Conservation (phyloP, 768 basidiomycete species). For the Mycena albidolilacea region DNA sequence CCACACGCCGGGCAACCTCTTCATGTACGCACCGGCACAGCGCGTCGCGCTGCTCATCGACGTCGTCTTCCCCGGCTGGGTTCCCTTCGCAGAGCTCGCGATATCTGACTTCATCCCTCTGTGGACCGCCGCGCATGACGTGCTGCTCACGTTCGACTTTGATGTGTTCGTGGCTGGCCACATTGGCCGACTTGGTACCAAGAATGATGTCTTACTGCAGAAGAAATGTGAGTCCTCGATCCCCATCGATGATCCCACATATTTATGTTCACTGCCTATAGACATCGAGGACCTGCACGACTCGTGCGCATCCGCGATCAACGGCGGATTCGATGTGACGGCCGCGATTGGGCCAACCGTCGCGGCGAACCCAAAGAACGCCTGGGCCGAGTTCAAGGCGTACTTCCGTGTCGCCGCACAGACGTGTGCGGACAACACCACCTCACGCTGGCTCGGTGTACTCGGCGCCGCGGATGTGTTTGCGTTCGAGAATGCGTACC, state of each 20-base stretch:
- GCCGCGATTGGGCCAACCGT: conserved; percentile 15
- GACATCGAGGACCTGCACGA: neutral
- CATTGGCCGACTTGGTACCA: conserved; percentile 9
- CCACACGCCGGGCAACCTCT: too few species aligned
- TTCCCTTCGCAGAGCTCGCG: conserved; percentile 14
- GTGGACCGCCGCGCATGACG: neutral
- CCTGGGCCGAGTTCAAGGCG: conserved; percentile 18
- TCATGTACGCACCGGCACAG: too few species aligned
- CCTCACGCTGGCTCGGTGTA: too few species aligned
- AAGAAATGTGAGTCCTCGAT: conserved; percentile 16
- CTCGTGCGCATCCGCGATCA: neutral
- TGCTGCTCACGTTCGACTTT: neutral
- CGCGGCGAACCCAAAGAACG: conserved; percentile 5
- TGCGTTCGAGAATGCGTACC: too few species aligned
- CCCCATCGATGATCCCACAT: too few species aligned
- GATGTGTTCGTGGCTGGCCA: conserved; percentile 18
- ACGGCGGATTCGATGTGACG: conserved; percentile 9
- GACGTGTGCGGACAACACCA: neutral
- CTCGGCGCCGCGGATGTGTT: too few species aligned
- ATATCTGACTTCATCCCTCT: conserved; percentile 3
- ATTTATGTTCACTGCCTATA: neutral
- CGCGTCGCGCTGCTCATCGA: neutral
- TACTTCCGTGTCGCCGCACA: conserved; percentile 7
- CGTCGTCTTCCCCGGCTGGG: conserved; percentile 20
- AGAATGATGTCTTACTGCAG: neutral